Conservation (phyloP, 192 early-diverging fungal genomes). For the Podila verticillata region DNA sequence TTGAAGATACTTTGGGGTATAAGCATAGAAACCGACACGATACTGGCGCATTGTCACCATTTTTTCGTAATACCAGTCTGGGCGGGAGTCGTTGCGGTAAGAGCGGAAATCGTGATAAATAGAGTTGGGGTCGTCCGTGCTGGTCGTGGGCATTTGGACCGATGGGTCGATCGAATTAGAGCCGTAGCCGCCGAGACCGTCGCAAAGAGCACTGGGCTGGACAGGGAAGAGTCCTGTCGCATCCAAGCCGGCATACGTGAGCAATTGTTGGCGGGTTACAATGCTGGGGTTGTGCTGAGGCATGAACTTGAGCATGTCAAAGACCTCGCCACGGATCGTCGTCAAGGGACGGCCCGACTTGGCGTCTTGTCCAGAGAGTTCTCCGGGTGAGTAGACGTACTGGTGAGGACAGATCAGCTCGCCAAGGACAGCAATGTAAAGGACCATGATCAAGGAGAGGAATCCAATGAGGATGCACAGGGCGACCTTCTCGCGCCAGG, state of each 20-base stretch:
- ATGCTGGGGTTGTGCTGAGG: conserved; percentile 61
- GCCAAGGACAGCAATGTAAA: conserved; percentile 86
- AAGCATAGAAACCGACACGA: conserved; percentile 74
- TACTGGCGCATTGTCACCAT: conserved; percentile 68
- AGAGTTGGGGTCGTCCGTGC: conserved; percentile 64
- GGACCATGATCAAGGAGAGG: conserved; percentile 81
- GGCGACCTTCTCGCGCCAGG: conserved; percentile 98
- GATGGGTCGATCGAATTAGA: conserved; percentile 52
- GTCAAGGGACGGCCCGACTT: conserved; percentile 60
- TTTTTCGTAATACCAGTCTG: conserved; percentile 76
- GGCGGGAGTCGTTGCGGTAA: conserved; percentile 65
- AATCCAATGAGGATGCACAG: conserved; percentile 87
- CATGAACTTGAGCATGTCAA: conserved; percentile 77
- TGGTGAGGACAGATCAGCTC: conserved; percentile 78
- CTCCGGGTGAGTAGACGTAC: conserved; percentile 74
- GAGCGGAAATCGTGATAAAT: conserved; percentile 79
- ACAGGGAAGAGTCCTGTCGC: conserved; percentile 75
- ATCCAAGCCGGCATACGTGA: conserved; percentile 74
- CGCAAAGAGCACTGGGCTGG: conserved; percentile 66
- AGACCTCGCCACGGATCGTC: conserved; percentile 84
- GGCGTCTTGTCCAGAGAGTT: conserved; percentile 56
- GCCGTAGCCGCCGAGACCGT: conserved; percentile 61
- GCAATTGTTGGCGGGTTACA: conserved; percentile 49
- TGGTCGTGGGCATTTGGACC: conserved; percentile 58
- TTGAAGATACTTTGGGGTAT: conserved; percentile 64